These are phyloP conservation scores for Entamoeba invadens DNA, from an alignment of 208 protist genomes.

Conservation along the genomic window DNA sequence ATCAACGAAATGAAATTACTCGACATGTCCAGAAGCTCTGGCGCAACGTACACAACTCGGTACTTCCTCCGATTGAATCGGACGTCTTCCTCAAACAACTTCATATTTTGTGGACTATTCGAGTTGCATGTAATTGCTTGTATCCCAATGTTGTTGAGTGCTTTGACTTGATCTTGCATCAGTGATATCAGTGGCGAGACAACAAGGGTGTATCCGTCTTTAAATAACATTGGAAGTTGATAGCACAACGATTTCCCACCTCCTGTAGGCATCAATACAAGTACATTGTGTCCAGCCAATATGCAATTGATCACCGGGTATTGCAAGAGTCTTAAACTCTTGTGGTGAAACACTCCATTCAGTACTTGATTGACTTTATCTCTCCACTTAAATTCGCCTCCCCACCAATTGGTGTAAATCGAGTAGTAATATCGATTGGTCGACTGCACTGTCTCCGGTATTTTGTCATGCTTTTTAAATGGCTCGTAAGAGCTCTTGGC, in stretches of 20 bases:
- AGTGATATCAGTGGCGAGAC: conserved; percentile 17
- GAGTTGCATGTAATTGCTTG: background rate
- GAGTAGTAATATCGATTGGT: background rate
- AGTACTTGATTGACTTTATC: background rate
- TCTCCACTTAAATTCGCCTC: background rate
- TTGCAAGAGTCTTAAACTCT: background rate
- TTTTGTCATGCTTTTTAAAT: background rate
- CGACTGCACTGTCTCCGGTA: background rate
- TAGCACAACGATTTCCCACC: conserved; percentile 18
- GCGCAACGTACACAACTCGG: conserved; percentile 45
- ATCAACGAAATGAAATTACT: background rate
- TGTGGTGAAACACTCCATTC: background rate
- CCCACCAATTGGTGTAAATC: background rate
- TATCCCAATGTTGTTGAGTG: background rate
- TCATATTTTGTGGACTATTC: background rate
- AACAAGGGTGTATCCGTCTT: background rate
- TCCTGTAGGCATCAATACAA: conserved; percentile 7
- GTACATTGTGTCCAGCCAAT: background rate
- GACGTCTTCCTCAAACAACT: background rate
- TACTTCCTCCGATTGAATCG: background rate
- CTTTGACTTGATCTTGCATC: conserved; percentile 16
- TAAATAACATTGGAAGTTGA: conserved; percentile 1
- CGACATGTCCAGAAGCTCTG: conserved; percentile 23
- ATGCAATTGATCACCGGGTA: background rate
- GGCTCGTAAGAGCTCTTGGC: background rate